These are phyloP conservation scores for Aspergillus niger DNA, from an alignment of 2,329 filamentous ascomycete species.

Conservation along the genomic window DNA sequence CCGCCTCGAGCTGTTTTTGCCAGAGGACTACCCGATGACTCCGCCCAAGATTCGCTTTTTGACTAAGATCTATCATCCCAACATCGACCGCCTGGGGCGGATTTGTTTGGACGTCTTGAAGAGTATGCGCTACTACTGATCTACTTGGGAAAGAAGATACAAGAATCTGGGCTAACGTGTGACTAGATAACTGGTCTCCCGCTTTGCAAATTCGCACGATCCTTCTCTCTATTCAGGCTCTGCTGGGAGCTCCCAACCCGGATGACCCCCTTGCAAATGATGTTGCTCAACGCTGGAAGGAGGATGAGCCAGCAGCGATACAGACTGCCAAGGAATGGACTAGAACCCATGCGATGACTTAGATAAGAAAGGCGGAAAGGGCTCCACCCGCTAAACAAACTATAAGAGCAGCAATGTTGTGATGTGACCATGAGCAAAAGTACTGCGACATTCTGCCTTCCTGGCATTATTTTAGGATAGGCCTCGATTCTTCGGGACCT, in stretches of 20 bases:
- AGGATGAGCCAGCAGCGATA: constrained; percentile 89
- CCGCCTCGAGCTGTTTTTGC: constrained; percentile 94
- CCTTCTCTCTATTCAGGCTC: constrained; percentile 94
- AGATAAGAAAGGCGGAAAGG: constrained; percentile 17
- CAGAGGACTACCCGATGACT: constrained; percentile 99
- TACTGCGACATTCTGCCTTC: constrained; percentile 19
- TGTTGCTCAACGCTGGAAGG: constrained; percentile 97
- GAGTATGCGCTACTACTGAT: constrained; percentile 60
- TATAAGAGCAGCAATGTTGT: constrained; percentile 21
- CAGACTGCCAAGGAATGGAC: constrained; percentile 93
- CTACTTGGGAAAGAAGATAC: neutral
- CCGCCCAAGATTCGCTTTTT: constrained; percentile 97
- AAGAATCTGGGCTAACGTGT: constrained; percentile 18
- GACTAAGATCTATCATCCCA: constrained; percentile 98
- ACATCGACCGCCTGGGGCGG: constrained; percentile 94
- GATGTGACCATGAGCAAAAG: constrained; percentile 38
- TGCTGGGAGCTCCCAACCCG: constrained; percentile 93
- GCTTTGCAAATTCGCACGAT: constrained; percentile 98
- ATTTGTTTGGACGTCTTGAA: constrained; percentile 98
- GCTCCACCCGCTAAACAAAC: constrained; percentile 17
- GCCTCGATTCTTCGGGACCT: constrained; percentile 6
- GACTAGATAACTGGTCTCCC: constrained; percentile 92
- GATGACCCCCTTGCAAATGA: constrained; percentile 98
- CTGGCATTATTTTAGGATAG: constrained; percentile 21
- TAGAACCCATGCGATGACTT: constrained; percentile 70